Evolutionary conservation across 176 grass and related monocot genomes (phyloP), one percentile per base, ranked within the genome.

Genomic region (Oryza rufipogon): DNA sequence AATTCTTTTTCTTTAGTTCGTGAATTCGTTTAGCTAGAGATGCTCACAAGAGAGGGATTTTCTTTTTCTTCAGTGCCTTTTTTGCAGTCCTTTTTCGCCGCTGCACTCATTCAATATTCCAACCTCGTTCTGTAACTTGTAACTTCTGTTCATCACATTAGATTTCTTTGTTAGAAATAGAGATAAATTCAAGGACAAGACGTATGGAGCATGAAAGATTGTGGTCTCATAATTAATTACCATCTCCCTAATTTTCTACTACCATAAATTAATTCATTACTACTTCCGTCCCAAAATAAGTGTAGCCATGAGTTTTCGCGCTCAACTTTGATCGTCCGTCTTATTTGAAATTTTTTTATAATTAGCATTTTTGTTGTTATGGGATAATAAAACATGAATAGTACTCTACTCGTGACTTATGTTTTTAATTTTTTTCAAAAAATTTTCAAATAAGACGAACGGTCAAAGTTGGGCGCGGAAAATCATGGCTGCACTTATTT

Each of bases 101-200:
- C 22, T 68, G 20, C 73, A 68, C 46, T 54, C 82, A 9, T 68
- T 83, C 63, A 32, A 32, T 32, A 32, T 32, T 32, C 30, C 30
- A 61, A 47, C 68, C 77, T 82, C n/a, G 71, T 84, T 49, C 34
- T 52, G 52, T 63, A 7, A 5, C 17, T 58, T 17, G 38, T 39
- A 39, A 41, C 39, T 41, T 41, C 39, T 63, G 66, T 71, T 72
- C 73, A 58, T 82, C 58, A 20, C 56, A 78, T 90, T 71, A 75
- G 56, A 60, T 82, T 79, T 71, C 47, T 86, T 74, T 69, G 26
- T 83, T 83, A 72, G 26, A 46, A 79, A 74, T 58, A 64, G 68
- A 19, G 66, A 79, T 82, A 79, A 30, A 77, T 71, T 30, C 71
- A 70, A 34, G 12, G 46, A 52, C 4, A 20, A 54, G 22, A 22